Base-by-base conservation (phyloP, 2,329 filamentous ascomycete genomes). In the Alternaria triticimaculans region DNA sequence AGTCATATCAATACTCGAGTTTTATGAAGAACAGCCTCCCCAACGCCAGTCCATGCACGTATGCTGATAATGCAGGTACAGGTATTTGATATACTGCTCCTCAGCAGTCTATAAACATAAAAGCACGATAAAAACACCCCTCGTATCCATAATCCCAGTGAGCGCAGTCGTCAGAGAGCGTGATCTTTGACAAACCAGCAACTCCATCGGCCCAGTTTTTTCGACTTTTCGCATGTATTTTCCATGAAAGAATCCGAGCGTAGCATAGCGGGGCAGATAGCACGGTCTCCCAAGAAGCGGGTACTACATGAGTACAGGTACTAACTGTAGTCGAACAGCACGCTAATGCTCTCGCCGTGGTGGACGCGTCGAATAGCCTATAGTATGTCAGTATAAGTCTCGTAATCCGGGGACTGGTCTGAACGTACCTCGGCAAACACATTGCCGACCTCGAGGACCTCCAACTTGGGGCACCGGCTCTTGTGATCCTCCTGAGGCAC, bases 291-390 rank as follows among this genome's bases (percentile, higher is more conserved):
- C 12, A 28, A 30, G 44, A 55, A 51, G 25, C 44, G 12, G 44
- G 60, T 44, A 11, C 7, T 60, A 20, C 21, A 59, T 51, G 54
- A 62, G 45, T 54, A 66, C 66, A 74, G 70, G 53, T 62, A 74
- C 72, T 76, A 94, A 78, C 93, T 91, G 81, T 93, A 91, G 78
- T 94, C 91, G 82, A 99, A 99, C 55, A 99, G 87, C 65, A 96
- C 93, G 79, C 94, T 97, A 82, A 99, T 97, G 76, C 93, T 97
- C 84, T 99, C 96, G 75, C 96, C 96, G 80, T 98, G 94, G 82
- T 99, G 96, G 63, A 98, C 95, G 67, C 96, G 89, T 67, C 96
- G 92, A 72, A 98, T 97, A 55, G 96, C 89, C 88, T 89, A 2
- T 11, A 11, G 61, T 18, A 41, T 23, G 49, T 55, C 2, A 18